Conservation (phyloP, 2,329 filamentous ascomycete genomes). For the Oidium heveae region DNA sequence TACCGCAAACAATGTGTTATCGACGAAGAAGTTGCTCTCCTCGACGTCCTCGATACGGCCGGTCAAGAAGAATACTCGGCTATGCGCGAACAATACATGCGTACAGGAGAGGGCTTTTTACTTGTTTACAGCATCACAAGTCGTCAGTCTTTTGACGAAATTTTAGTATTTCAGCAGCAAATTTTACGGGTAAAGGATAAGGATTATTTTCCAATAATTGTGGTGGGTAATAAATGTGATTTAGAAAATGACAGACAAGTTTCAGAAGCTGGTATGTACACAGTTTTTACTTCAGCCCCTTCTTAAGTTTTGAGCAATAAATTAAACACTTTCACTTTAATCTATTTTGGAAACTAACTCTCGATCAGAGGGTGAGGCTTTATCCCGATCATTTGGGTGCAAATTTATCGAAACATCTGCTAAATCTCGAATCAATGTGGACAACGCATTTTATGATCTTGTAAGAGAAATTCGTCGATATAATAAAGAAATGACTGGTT, state of each 20-base stretch:
- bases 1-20: slow-evolving; percentile 99
- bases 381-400: slow-evolving; percentile 76
- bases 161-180: slow-evolving; percentile 95
- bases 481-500: slow-evolving; percentile 92
- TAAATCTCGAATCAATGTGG: slow-evolving; percentile 93
- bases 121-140: slow-evolving; percentile 97
- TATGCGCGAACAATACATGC: slow-evolving; percentile 99
- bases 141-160: slow-evolving; percentile 92
- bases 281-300: neutral
- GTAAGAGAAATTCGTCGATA: slow-evolving; percentile 94
- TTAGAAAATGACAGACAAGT: slow-evolving; percentile 80
- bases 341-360: neutral
- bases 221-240: slow-evolving; percentile 99
- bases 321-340: neutral
- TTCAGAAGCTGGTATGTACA: slow-evolving; percentile 56
- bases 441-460: slow-evolving; percentile 95
- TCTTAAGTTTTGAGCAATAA: neutral
- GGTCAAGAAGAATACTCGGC: slow-evolving; percentile 98
- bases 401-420: slow-evolving; percentile 98
- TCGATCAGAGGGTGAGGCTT: slow-evolving; percentile 58
- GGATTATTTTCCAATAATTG: slow-evolving; percentile 98
- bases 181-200: slow-evolving; percentile 97
- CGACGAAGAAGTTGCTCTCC: slow-evolving; percentile 88
- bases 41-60: slow-evolving; percentile 94
- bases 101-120: slow-evolving; percentile 91